Evolutionary conservation across 2,329 filamentous ascomycete genomes (phyloP).

Genomic region (Penicillium palitans): DNA sequence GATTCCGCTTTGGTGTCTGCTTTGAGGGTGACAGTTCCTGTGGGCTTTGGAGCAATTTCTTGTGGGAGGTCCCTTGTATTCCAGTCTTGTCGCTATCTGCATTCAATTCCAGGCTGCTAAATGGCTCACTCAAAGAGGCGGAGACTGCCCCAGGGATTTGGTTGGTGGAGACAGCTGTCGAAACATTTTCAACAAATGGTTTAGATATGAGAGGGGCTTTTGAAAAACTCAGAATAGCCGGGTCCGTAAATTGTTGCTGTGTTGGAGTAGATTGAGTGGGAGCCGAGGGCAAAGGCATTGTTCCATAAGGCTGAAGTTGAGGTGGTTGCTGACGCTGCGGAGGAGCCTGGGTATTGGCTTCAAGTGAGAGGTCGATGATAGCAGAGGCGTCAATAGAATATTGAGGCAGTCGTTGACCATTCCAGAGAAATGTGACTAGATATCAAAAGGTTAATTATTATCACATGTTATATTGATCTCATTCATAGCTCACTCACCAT

Average conservation of each 20-base stretch:
- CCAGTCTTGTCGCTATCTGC: conserved; percentile 24
- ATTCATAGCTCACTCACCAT: conserved; percentile 63
- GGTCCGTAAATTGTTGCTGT: conserved; percentile 67
- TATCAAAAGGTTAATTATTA: conserved; percentile 18
- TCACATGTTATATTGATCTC: not conserved
- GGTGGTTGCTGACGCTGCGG: conserved; percentile 21
- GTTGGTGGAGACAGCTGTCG: conserved; percentile 7
- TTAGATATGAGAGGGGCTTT: conserved; percentile 27
- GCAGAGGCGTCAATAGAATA: conserved; percentile 59
- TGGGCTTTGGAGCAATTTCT: conserved; percentile 21
- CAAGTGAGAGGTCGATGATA: conserved; percentile 56
- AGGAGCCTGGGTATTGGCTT: conserved; percentile 19
- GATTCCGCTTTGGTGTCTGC: conserved; percentile 42
- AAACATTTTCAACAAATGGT: not conserved
- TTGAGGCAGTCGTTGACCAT: conserved; percentile 52
- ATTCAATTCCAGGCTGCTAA: conserved; percentile 44
- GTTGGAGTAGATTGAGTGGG: conserved; percentile 29
- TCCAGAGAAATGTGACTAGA: conserved; percentile 51
- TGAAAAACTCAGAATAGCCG: conserved; percentile 73
- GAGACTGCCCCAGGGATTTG: conserved; percentile 25
- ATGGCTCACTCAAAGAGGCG: conserved; percentile 48
- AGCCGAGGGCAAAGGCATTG: conserved; percentile 15
- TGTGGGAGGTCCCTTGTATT: conserved; percentile 12
- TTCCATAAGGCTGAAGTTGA: conserved; percentile 7
- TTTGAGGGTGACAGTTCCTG: conserved; percentile 27